These are phyloP conservation scores for Roridomyces roridus DNA, from an alignment of 768 basidiomycete genomes.

Conservation along the genomic window DNA sequence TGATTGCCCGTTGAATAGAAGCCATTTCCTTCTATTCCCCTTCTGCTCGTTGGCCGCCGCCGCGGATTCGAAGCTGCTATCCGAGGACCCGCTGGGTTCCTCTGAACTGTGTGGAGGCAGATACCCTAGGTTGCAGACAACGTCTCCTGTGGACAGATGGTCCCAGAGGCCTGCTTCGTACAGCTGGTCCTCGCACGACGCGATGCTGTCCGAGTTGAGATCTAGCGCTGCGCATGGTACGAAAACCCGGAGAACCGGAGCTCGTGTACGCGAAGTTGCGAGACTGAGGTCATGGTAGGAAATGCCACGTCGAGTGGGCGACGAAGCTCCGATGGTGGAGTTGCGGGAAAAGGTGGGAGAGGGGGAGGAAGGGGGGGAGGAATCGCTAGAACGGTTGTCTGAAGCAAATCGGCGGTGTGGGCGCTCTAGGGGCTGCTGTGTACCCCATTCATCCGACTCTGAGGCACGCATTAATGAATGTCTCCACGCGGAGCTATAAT, in stretches of 20 bases:
- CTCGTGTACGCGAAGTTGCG: conserved; percentile 67
- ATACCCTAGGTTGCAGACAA: conserved; percentile 83
- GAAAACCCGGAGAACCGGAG: conserved; percentile 77
- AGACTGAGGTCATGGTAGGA: conserved; percentile 68
- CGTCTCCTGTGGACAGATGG: conserved; percentile 77
- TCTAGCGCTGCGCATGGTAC: conserved; percentile 62
- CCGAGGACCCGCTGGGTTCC: conserved; percentile 28
- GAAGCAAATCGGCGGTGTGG: conserved; percentile 51
- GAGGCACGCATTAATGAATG: conserved; percentile 33
- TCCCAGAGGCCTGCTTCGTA: conserved; percentile 72
- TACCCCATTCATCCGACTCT: conserved; percentile 37
- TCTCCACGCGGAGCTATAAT: conserved; percentile 59
- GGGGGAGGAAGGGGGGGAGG: conserved; percentile 43
- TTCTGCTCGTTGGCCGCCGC: conserved; percentile 16
- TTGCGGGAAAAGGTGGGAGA: conserved; percentile 28
- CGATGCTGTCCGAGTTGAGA: conserved; percentile 51
- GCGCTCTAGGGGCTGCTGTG: conserved; percentile 35
- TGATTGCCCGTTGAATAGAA: conserved; percentile 71
- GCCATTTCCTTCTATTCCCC: conserved; percentile 54
- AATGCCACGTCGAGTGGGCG: conserved; percentile 25
- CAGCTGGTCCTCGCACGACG: conserved; percentile 72
- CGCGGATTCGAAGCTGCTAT: conserved; percentile 27
- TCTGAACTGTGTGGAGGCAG: conserved; percentile 54
- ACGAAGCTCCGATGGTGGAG: conserved; percentile 19
- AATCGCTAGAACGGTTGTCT: conserved; percentile 52